Evolutionary conservation across 768 basidiomycete species (phyloP).

Genomic region (Auriscalpium vulgare): DNA sequence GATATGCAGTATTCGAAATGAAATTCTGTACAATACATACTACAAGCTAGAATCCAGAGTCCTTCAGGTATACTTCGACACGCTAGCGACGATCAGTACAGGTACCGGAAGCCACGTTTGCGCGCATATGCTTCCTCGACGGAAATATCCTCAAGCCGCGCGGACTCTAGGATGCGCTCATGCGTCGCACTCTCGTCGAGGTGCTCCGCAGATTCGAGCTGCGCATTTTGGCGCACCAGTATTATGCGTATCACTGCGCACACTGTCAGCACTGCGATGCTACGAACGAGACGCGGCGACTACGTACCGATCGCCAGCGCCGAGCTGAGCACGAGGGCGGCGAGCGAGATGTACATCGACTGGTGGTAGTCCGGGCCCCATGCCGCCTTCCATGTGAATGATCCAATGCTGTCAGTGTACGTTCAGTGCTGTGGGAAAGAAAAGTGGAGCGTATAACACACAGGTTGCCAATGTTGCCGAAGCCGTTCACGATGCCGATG

Average conservation of each 20-base stretch:
- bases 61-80: too few species aligned
- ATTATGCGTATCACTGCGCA: slow-evolving; percentile 33
- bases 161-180: slow-evolving; percentile 48
- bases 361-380: slow-evolving; percentile 60
- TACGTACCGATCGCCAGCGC: slow-evolving; percentile 27
- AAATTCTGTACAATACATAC: too few species aligned
- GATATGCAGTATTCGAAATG: too few species aligned
- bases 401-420: slow-evolving; percentile 39
- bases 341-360: slow-evolving; percentile 46
- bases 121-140: slow-evolving; percentile 51
- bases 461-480: slow-evolving; percentile 53
- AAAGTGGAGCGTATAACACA: slow-evolving; percentile 22
- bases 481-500: slow-evolving; percentile 55
- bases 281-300: slow-evolving; percentile 4
- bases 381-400: slow-evolving; percentile 51
- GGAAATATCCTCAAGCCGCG: slow-evolving; percentile 48
- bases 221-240: slow-evolving; percentile 43
- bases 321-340: slow-evolving; percentile 24
- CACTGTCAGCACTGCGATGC: neutral
- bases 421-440: neutral
- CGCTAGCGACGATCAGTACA: slow-evolving; percentile 28
- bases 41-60: too few species aligned
- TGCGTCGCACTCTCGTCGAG: slow-evolving; percentile 35
- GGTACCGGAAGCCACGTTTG: slow-evolving; percentile 50
- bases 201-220: slow-evolving; percentile 42